Conservation (phyloP, 129 eudicot species). For the Pseudognaphalium luteoalbum region DNA sequence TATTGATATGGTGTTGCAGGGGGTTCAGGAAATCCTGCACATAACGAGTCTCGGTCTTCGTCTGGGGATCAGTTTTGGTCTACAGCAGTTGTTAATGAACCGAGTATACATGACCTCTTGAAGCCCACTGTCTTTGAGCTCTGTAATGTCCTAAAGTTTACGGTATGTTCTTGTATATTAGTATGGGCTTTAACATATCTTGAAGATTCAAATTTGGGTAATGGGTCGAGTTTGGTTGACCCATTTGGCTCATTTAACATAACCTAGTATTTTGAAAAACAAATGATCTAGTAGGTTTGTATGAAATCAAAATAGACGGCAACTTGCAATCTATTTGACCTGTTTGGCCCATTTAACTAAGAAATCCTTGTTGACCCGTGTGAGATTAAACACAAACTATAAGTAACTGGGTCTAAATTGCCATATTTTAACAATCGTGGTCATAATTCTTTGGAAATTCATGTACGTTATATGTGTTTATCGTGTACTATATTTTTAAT, state of each 20-base stretch:
- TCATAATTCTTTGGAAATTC: not conserved
- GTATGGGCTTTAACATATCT: not conserved
- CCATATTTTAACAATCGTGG: not conserved
- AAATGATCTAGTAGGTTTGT: constrained; percentile 2
- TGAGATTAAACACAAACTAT: constrained; percentile 3
- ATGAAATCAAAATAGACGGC: not conserved
- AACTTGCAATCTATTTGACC: constrained; percentile 1
- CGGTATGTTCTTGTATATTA: constrained; percentile 50
- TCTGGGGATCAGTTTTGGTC: constrained; percentile 28
- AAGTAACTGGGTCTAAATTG: not conserved
- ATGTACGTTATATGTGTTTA: not conserved
- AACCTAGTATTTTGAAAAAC: not conserved
- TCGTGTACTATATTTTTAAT: not conserved
- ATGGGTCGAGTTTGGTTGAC: constrained; percentile 13
- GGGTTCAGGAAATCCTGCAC: constrained; percentile 28
- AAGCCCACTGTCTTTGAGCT: constrained; percentile 51
- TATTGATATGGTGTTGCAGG: constrained; percentile 37
- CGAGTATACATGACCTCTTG: constrained; percentile 34
- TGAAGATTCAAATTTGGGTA: not conserved
- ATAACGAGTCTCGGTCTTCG: constrained; percentile 31
- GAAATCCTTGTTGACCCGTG: not conserved
- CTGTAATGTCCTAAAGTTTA: constrained; percentile 46
- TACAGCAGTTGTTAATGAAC: constrained; percentile 18
- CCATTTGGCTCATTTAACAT: not conserved
- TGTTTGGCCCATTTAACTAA: not conserved